Evolutionary conservation across 106 monocot species (phyloP), one percentile per base, ranked within the genome.

Genomic region (Acorus gramineus): DNA sequence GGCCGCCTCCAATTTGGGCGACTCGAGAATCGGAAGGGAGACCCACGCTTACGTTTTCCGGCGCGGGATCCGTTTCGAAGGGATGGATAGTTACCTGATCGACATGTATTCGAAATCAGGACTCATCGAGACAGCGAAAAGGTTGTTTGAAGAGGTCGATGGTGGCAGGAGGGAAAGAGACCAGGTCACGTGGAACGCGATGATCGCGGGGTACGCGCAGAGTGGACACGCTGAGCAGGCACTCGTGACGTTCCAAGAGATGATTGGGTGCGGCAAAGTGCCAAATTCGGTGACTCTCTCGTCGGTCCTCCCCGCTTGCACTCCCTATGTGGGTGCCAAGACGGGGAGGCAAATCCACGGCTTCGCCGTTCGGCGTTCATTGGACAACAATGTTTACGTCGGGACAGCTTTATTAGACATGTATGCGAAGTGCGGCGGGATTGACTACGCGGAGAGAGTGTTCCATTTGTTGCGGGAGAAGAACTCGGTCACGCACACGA

Each of bases 161-260:
- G 28, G 50, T 48, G 65, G 66, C 45, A 72, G 71, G 28, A 28
- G 28, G 28, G 28, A 28, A 56, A 75, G 75, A 73, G 98, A 98
- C 70, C 81, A 73, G 55, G 98, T 92, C 13, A 92, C 88, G 5
- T 98, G 98, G 98, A 98, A 98, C 72, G 91, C 98, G 2, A 98
- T 98, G 98, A 77, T 98, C 66, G 77, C 92, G 3, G 91, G 87
- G 4, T 89, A 92, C 46, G 69, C 73, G 49, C 87, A 85, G 8
- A 82, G 72, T 44, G 72, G 73, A 12, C 74, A 63, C 50, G 45
- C 46, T 28, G 83, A 92, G 45, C 11, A 73, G 7, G 87, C 92
- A 14, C 42, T 89, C 6, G 61, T 75, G 9, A 54, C 86, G 60
- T 84, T 98, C 50, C 51, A 66, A 8, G 43, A 72, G 49, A 87